phyloP scores from a whole-genome alignment of 1,284 basidiomycete species.

The Papiliotrema laurentii region DNA sequence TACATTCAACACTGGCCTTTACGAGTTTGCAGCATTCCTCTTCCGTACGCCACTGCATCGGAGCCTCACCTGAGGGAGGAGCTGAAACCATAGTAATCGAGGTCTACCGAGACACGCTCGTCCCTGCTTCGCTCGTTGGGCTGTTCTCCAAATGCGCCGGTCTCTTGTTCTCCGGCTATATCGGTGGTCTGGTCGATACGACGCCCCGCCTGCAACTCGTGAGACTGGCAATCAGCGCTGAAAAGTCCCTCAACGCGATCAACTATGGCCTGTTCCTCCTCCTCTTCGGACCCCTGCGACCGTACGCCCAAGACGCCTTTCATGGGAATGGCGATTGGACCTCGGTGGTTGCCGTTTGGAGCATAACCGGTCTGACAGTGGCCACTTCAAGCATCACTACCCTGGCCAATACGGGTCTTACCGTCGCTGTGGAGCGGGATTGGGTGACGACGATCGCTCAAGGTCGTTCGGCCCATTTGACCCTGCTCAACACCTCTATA shows the following conservation, averaged over 20 bases:
- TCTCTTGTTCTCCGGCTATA: conserved; percentile 42
- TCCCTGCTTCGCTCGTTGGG: conserved; percentile 52
- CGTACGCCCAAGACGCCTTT: conserved; percentile 23
- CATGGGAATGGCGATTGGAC: conserved; percentile 8
- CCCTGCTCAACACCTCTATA: conserved; percentile 45
- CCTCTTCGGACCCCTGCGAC: conserved; percentile 36
- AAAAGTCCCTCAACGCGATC: conserved; percentile 45
- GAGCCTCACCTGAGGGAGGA: not conserved
- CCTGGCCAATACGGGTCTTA: conserved; percentile 49
- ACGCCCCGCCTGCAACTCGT: conserved; percentile 31
- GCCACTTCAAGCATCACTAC: conserved; percentile 34
- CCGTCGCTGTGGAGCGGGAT: conserved; percentile 51
- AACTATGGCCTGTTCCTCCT: conserved; percentile 45
- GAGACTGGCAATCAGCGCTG: conserved; percentile 41
- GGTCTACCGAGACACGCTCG: conserved; percentile 40
- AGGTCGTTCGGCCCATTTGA: conserved; percentile 28
- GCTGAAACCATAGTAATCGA: conserved; percentile 40
- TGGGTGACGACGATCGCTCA: conserved; percentile 51
- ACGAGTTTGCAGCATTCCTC: conserved; percentile 38
- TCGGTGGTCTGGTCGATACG: conserved; percentile 49
- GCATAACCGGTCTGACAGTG: conserved; percentile 43
- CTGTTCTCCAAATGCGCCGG: conserved; percentile 47
- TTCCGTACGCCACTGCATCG: conserved; percentile 20
- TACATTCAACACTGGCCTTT: conserved; percentile 22
- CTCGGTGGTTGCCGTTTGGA: conserved; percentile 12